A percentile compares a stretch with the other conserved stretches of the same genome.
These are phyloP conservation scores for Pythium oligandrum DNA, from an alignment of 352 stramenopile species.

Conservation along the genomic window DNA sequence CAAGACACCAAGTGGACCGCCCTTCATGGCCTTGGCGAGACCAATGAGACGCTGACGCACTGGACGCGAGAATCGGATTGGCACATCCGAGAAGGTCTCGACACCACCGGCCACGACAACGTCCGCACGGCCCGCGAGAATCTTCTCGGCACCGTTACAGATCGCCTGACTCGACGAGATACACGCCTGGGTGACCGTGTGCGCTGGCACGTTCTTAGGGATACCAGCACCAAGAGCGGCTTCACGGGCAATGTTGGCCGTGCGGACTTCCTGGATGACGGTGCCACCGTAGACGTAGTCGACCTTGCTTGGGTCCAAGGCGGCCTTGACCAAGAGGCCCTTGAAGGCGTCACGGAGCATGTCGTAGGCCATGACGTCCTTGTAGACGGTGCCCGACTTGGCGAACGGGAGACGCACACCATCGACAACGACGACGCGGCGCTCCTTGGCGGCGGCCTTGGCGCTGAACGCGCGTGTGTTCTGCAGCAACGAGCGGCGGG, in stretches of 20 bases:
- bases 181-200: slow-evolving; percentile 96
- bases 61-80: slow-evolving; percentile 93
- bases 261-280: slow-evolving; percentile 96
- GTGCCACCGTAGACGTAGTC: slow-evolving; percentile 97
- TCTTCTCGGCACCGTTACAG: slow-evolving; percentile 92
- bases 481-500: slow-evolving; percentile 23
- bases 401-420: slow-evolving; percentile 94
- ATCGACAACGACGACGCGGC: slow-evolving; percentile 92
- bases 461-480: slow-evolving; percentile 34
- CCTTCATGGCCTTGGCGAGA: slow-evolving; percentile 94
- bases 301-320: slow-evolving; percentile 91
- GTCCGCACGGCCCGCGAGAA: slow-evolving; percentile 92
- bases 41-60: slow-evolving; percentile 77
- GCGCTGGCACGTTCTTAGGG: slow-evolving; percentile 89
- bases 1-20: slow-evolving; percentile 83
- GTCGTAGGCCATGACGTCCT: slow-evolving; percentile 96
- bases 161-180: slow-evolving; percentile 97
- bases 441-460: slow-evolving; percentile 24
- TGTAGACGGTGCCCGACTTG: slow-evolving; percentile 94
- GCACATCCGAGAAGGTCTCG: slow-evolving; percentile 98
- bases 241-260: slow-evolving; percentile 97
- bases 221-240: slow-evolving; percentile 95
- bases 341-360: slow-evolving; percentile 95
- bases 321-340: slow-evolving; percentile 94
- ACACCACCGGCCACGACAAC: slow-evolving; percentile 94